Evolutionary conservation across 192 early-diverging fungal genomes (phyloP).

Genomic region (Funneliformis mosseae): DNA sequence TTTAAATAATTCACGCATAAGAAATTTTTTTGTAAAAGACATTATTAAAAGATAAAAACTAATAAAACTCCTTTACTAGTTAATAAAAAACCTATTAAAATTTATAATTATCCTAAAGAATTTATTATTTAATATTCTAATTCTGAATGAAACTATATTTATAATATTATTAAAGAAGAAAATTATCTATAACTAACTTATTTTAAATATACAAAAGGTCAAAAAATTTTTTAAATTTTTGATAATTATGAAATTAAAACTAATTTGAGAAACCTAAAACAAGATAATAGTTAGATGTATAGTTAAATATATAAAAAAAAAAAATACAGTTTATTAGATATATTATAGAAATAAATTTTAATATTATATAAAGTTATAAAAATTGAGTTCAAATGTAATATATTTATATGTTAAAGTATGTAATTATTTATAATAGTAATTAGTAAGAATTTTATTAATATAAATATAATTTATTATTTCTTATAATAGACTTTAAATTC

Average conservation of each 20-base stretch:
- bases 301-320: constrained; percentile 13
- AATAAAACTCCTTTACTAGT: too few relatives aligned
- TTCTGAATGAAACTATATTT: neutral
- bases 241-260: neutral
- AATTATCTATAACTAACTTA: neutral
- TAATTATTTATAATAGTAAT: neutral
- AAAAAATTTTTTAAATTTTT: neutral
- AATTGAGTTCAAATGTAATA: neutral
- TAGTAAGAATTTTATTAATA: too few relatives aligned
- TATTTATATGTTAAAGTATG: constrained; percentile 1
- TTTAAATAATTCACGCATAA: too few relatives aligned
- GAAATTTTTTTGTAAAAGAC: too few relatives aligned
- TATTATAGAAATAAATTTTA: neutral
- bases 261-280: neutral
- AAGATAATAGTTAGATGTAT: neutral
- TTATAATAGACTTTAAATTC: neutral
- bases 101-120: constrained; percentile 1
- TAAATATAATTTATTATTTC: too few relatives aligned
- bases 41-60: too few relatives aligned
- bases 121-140: constrained; percentile 13
- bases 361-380: neutral
- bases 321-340: neutral
- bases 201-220: neutral
- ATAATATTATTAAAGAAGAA: constrained; percentile 10
- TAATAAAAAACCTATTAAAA: too few relatives aligned